phyloP scores from a whole-genome alignment of 163 green algal genomes.

The Chloroidium sp. region DNA sequence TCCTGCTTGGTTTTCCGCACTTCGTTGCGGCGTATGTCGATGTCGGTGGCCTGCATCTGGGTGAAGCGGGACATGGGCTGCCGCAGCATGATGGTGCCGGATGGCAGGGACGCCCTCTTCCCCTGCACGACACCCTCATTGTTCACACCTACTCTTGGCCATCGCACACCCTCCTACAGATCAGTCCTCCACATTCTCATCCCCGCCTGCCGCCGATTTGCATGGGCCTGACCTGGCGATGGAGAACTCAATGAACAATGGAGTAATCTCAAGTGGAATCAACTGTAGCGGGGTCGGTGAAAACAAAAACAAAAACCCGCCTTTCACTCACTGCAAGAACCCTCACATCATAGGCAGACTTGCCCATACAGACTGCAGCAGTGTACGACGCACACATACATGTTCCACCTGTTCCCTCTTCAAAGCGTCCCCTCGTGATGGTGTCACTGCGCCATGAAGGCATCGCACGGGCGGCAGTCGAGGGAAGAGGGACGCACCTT shows the following conservation, averaged over 20 bases:
- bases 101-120: slow-evolving; percentile 78
- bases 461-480: neutral
- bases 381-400: too few relatives aligned
- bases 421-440: neutral
- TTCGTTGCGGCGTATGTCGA: slow-evolving; percentile 94
- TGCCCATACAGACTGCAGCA: neutral
- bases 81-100: slow-evolving; percentile 87
- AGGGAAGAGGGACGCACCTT: slow-evolving; percentile 21
- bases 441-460: neutral
- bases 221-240: too few relatives aligned
- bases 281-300: too few relatives aligned
- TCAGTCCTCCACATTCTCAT: too few relatives aligned
- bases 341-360: neutral
- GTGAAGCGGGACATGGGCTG: slow-evolving; percentile 87
- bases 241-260: too few relatives aligned
- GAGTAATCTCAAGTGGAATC: too few relatives aligned
- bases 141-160: neutral
- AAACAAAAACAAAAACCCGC: too few relatives aligned
- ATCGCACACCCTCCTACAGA: too few relatives aligned
- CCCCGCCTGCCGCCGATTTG: too few relatives aligned
- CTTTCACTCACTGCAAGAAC: too few relatives aligned
- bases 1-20: slow-evolving; percentile 73
- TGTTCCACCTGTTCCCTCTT: too few relatives aligned
- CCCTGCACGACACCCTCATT: slow-evolving; percentile 41
- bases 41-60: slow-evolving; percentile 93